Base-by-base conservation (phyloP, 805 yeast genomes). In the Metschnikowia hibisci region DNA sequence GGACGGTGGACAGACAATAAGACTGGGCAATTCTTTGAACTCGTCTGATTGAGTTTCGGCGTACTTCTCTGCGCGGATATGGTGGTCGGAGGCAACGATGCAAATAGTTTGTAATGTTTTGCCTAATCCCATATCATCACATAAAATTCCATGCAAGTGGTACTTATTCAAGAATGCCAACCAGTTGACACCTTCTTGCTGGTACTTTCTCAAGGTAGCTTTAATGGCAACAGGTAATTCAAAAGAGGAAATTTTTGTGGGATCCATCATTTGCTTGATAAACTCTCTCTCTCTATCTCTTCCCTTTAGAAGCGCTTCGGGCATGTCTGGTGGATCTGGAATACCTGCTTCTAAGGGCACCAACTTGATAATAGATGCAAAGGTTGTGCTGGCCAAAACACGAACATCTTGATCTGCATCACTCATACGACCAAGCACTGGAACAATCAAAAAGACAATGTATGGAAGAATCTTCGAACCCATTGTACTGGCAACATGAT, bases 101-200 rank as follows among this genome's bases (percentile, higher is more conserved):
- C 99, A 93, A 57, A 93, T 90, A 0, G 99, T 90, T 64, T 93
- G 99, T 47, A 93, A 73, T 0, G 99, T 93, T 62, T 93, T 93
- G 41, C 99, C 99, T 25, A 93, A 74, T 6, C 99, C 99, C 99
- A 93, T 93, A 80, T 93, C 99, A 62, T 93, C 99, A 79, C 99
- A 93, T 38, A 93, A 71, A 57, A 93, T 91, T 42, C 99, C 99
- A 67, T 93, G 99, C 41, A 93, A 70, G 62, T 91, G 96, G 60
- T 93, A 93, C 57, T 87, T 87, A 67, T 93, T 93, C 57, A 93
- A 74, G 59, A 93, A 93, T 7, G 96, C 96, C 42, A 93, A 73
- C 99, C 99, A 93, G 61, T 91, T 93, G 30, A 93, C 95, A 64
- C 99, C 99, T 47, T 93, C 98, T 62, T 93, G 98, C 67, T 93